These are phyloP conservation scores for Daedaleopsis nitida DNA, from an alignment of 768 basidiomycete genomes.

Conservation along the genomic window DNA sequence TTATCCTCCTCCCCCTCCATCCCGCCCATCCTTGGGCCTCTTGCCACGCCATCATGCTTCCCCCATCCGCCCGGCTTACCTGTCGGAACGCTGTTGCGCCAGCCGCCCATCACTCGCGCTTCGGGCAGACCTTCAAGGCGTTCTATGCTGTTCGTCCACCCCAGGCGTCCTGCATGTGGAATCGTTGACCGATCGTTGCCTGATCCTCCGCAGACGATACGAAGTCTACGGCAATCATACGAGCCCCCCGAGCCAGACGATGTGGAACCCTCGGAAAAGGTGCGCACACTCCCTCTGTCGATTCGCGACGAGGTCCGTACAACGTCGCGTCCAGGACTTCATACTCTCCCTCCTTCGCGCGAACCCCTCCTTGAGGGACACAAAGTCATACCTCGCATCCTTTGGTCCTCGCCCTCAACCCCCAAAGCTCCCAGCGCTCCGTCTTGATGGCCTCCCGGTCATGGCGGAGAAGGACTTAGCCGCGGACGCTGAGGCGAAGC, in stretches of 20 bases:
- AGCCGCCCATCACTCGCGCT: conserved; percentile 20
- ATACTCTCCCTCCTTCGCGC: conserved; percentile 93
- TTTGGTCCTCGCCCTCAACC: conserved; percentile 70
- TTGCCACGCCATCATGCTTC: conserved; percentile 15
- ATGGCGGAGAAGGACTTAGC: conserved; percentile 20
- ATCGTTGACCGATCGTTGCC: not conserved
- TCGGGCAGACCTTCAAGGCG: conserved; percentile 33
- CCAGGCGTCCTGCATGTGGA: not conserved
- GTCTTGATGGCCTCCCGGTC: conserved; percentile 32
- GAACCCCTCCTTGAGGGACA: conserved; percentile 89
- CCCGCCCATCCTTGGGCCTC: conserved; percentile 4
- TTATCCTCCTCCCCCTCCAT: conserved; percentile 3
- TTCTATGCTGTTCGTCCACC: conserved; percentile 31
- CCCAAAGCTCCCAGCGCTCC: conserved; percentile 30
- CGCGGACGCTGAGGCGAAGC: conserved; percentile 30
- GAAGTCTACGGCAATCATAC: conserved; percentile 23
- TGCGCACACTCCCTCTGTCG: conserved; percentile 10
- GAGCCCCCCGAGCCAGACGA: conserved; percentile 27
- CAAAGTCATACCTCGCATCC: conserved; percentile 87
- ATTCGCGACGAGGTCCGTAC: not conserved
- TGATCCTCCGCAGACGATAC: conserved; percentile 28
- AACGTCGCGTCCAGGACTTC: conserved; percentile 68
- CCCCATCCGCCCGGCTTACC: conserved; percentile 15
- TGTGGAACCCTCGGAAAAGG: conserved; percentile 33
- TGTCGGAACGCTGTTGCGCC: conserved; percentile 4